Conservation (phyloP, 2,329 filamentous ascomycete species). For the Colletotrichum gigasporum region DNA sequence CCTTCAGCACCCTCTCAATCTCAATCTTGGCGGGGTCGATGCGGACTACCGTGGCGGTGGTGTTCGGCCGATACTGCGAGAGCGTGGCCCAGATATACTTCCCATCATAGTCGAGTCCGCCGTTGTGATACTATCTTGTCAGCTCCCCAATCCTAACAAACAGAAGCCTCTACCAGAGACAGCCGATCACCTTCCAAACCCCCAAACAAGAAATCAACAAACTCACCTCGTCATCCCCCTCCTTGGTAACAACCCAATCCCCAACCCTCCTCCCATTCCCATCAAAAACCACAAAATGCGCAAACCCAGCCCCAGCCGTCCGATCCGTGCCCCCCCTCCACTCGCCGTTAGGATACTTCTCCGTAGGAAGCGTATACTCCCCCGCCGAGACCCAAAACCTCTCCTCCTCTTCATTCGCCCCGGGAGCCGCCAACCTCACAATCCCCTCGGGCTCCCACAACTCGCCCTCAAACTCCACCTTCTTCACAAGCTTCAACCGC, state of each 20-base stretch:
- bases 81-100: slow-evolving; percentile 56
- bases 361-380: slow-evolving; percentile 51
- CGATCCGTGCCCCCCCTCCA: slow-evolving; percentile 63
- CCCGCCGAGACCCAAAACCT: slow-evolving; percentile 56
- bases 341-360: slow-evolving; percentile 45
- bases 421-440: slow-evolving; percentile 45
- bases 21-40: slow-evolving; percentile 48
- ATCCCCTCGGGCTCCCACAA: slow-evolving; percentile 60
- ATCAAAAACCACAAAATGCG: slow-evolving; percentile 55
- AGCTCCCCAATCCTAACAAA: neutral
- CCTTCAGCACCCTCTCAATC: slow-evolving; percentile 44
- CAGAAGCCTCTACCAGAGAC: too few species aligned
- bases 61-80: slow-evolving; percentile 57
- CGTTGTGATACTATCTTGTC: slow-evolving; percentile 51
- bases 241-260: slow-evolving; percentile 52
- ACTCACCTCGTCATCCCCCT: slow-evolving; percentile 37
- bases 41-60: slow-evolving; percentile 52
- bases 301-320: slow-evolving; percentile 52
- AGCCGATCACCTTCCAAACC: neutral
- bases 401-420: slow-evolving; percentile 29
- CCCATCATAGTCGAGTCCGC: slow-evolving; percentile 60
- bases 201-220: neutral
- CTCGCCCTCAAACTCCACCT: slow-evolving; percentile 53
- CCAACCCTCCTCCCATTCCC: slow-evolving; percentile 51
- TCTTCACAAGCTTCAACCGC: slow-evolving; percentile 51